phyloP scores from a whole-genome alignment of 495 filamentous ascomycete species.

The Tuber calosporum region DNA sequence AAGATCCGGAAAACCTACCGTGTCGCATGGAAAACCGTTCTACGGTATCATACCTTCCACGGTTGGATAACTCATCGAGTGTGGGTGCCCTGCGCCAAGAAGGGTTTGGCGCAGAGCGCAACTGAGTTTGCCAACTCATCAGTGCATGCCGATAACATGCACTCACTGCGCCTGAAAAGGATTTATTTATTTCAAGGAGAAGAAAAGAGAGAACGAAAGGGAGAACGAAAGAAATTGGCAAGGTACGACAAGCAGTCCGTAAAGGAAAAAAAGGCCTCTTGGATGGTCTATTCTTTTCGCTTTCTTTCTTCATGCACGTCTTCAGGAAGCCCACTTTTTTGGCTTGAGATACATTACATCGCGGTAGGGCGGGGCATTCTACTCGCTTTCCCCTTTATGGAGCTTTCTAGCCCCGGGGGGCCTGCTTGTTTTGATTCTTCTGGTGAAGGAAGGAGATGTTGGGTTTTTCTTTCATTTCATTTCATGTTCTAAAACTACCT shows the following conservation, averaged over 20 bases:
- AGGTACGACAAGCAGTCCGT: not conserved
- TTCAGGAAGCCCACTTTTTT: not conserved
- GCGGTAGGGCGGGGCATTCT: not conserved
- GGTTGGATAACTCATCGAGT: not conserved
- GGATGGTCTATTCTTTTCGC: not conserved
- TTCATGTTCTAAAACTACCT: not conserved
- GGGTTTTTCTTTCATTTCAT: not conserved
- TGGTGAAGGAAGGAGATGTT: not conserved
- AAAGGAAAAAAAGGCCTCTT: not conserved
- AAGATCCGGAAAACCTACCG: not conserved
- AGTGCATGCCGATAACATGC: slow-evolving; percentile 4
- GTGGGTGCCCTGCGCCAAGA: not conserved
- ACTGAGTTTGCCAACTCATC: slow-evolving; percentile 2
- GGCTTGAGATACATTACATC: not conserved
- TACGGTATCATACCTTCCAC: not conserved
- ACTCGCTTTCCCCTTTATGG: not conserved
- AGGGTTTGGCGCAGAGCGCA: not conserved
- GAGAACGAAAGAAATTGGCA: not conserved
- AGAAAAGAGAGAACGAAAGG: not conserved
- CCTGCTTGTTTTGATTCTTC: not conserved
- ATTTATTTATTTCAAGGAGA: not conserved
- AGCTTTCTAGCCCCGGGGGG: not conserved
- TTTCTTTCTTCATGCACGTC: not conserved
- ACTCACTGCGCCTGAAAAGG: not conserved
- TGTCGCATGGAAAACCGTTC: not conserved